Conservation (phyloP, 2,329 filamentous ascomycete species). For the Pseudogymnoascus sp. region DNA sequence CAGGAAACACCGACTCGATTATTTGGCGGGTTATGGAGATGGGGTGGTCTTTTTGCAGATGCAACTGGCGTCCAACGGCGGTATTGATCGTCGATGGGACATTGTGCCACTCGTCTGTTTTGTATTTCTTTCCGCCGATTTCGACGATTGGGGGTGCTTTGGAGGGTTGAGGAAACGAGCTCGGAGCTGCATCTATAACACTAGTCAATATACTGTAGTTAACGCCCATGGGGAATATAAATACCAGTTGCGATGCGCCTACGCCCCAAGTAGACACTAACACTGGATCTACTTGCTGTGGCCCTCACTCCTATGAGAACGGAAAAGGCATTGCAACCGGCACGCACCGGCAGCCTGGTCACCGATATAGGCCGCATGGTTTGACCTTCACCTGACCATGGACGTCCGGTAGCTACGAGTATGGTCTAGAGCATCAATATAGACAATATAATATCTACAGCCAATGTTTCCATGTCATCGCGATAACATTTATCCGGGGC, state of each 20-base stretch:
- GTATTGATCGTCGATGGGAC: constrained; percentile 66
- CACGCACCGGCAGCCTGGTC: constrained; percentile 17
- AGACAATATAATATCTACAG: background rate
- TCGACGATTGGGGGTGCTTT: background rate
- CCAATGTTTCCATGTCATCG: background rate
- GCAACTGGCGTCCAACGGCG: constrained; percentile 70
- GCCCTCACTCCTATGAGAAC: constrained; percentile 22
- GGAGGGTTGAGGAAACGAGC: background rate
- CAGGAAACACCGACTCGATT: constrained; percentile 81
- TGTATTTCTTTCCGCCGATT: constrained; percentile 48
- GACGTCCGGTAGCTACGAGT: background rate
- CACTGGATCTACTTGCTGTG: constrained; percentile 14
- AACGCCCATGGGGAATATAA: background rate
- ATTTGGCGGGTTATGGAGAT: constrained; percentile 84
- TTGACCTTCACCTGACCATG: constrained; percentile 4
- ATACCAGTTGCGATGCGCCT: constrained; percentile 24
- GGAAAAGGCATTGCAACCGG: constrained; percentile 19
- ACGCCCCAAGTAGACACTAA: constrained; percentile 23
- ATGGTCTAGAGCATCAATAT: background rate
- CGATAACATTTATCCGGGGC: background rate
- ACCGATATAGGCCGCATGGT: constrained; percentile 22
- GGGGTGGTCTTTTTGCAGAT: constrained; percentile 85
- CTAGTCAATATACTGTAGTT: background rate
- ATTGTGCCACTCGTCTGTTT: constrained; percentile 79
- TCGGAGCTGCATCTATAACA: background rate